These are phyloP conservation scores for Candida pseudofarinosa DNA, from an alignment of 805 yeast species.

Conservation along the genomic window DNA sequence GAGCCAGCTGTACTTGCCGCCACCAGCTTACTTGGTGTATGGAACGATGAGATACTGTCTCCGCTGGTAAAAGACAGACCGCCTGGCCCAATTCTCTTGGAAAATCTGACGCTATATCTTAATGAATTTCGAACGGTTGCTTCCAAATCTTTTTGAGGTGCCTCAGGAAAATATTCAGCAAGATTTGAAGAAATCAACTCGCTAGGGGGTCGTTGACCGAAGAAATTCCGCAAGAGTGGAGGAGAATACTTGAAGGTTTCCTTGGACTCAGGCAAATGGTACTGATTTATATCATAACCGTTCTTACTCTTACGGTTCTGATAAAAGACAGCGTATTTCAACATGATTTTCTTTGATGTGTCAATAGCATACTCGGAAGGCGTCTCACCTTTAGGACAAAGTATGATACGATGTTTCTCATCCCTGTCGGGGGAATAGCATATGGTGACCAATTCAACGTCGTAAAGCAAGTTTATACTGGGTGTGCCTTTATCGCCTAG, in stretches of 20 bases:
- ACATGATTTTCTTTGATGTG: constrained; percentile 46
- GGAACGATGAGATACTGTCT: constrained; percentile 7
- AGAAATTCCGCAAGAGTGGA: constrained; percentile 44
- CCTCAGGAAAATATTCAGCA: constrained; percentile 87
- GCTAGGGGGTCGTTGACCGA: constrained; percentile 91
- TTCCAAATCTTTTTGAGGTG: constrained; percentile 65
- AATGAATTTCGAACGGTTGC: constrained; percentile 83
- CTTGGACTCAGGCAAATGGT: constrained; percentile 18
- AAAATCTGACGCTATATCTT: constrained; percentile 65
- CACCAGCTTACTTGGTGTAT: constrained; percentile 8
- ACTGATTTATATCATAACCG: constrained; percentile 14
- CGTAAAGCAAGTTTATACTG: constrained; percentile 50
- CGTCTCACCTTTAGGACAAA: constrained; percentile 58
- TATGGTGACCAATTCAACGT: constrained; percentile 76
- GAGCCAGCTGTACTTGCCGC: constrained; percentile 12
- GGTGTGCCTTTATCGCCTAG: constrained; percentile 9
- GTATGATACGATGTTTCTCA: constrained; percentile 66
- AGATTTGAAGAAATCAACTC: constrained; percentile 86
- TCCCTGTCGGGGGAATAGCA: constrained; percentile 71
- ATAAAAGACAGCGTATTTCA: constrained; percentile 21
- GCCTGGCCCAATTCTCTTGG: constrained; percentile 30
- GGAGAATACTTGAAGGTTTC: neutral
- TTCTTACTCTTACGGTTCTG: constrained; percentile 12
- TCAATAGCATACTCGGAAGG: constrained; percentile 63
- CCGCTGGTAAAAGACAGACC: constrained; percentile 12